Conservation (phyloP, 331 rosid genomes). For the Quercus lobata region DNA sequence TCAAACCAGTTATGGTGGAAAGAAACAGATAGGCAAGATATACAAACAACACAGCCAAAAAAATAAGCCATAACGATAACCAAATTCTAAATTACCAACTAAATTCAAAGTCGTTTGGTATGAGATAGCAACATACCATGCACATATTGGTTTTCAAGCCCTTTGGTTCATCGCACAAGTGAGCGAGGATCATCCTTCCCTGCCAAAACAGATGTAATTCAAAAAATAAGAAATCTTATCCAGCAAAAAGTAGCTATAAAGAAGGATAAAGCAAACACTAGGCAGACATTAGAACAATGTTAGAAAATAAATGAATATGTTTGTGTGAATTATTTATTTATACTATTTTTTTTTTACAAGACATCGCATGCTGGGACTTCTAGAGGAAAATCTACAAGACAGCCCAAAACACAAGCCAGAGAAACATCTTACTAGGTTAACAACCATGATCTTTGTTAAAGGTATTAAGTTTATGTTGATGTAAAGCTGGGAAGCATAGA, state of each 20-base stretch:
- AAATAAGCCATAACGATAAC: not conserved
- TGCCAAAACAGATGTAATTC: conserved; percentile 48
- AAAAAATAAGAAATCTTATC: not conserved
- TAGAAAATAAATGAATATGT: not conserved
- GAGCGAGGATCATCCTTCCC: conserved; percentile 90
- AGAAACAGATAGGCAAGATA: not conserved
- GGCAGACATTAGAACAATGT: not conserved
- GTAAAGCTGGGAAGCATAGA: too few relatives aligned
- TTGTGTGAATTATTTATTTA: not conserved
- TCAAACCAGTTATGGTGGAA: not conserved
- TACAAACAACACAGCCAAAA: not conserved
- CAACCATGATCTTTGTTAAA: not conserved
- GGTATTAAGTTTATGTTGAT: too few relatives aligned
- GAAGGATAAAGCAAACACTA: not conserved
- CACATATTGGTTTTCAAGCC: conserved; percentile 92
- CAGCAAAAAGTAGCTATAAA: not conserved
- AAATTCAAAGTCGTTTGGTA: not conserved
- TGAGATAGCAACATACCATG: conserved; percentile 53
- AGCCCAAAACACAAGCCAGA: not conserved
- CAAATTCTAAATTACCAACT: not conserved
- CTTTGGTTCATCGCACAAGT: conserved; percentile 85
- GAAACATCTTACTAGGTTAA: not conserved
- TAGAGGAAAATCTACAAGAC: not conserved
- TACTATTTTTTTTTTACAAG: not conserved
- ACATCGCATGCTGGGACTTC: not conserved